Percentiles rank a stretch among this genome's conserved stretches.
Conservation (phyloP, 140 eudicot species). For the Senecio squalidus region DNA sequence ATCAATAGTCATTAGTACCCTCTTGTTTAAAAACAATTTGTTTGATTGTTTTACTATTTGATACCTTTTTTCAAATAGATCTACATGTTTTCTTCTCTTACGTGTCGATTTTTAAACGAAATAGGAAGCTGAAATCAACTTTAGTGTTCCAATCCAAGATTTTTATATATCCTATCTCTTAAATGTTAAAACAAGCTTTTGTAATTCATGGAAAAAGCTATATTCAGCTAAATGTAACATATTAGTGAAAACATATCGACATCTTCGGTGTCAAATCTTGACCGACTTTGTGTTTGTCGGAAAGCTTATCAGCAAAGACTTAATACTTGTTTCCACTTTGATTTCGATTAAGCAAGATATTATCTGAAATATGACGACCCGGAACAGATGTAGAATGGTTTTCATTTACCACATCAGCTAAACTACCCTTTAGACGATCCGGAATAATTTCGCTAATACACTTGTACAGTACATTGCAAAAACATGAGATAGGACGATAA, state of each 20-base stretch:
- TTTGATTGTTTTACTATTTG: slow-evolving; percentile 1
- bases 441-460: no score
- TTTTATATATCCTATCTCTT: neutral
- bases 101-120: slow-evolving; percentile 4
- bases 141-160: neutral
- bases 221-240: neutral
- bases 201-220: neutral
- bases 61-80: slow-evolving; percentile 21
- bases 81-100: slow-evolving; percentile 15
- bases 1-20: slow-evolving; percentile 26
- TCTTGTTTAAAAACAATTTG: slow-evolving; percentile 2
- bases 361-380: no score
- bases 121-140: neutral
- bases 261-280: slow-evolving; percentile 14
- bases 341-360: no score
- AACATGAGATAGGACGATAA: no score
- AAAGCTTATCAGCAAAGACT: slow-evolving; percentile 12
- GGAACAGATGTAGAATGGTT: no score
- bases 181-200: neutral
- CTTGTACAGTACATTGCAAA: no score
- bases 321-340: neutral
- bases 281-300: slow-evolving; percentile 18
- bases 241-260: slow-evolving; percentile 5
- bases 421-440: no score
- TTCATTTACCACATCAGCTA: no score